phyloP scores from a whole-genome alignment of 768 basidiomycete species.

The Hydnum rufescens region DNA sequence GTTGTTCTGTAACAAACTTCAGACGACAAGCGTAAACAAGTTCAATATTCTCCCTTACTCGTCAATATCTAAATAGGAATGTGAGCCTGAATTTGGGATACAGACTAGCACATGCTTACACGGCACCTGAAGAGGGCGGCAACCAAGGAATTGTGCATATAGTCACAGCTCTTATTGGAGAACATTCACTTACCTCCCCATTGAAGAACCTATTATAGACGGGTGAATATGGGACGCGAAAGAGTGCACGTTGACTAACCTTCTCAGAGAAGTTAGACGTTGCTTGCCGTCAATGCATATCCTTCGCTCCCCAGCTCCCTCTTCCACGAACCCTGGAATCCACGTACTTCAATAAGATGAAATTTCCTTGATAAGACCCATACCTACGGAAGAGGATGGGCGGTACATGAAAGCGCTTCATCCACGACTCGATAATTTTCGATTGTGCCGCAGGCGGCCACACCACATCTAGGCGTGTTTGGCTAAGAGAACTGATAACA shows the following conservation, averaged over 20 bases:
- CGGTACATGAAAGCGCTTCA: slow-evolving; percentile 40
- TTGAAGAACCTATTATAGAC: slow-evolving; percentile 35
- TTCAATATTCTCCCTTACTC: no score
- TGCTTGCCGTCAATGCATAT: slow-evolving; percentile 52
- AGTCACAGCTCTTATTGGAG: background rate
- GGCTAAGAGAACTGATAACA: background rate
- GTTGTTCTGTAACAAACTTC: no score
- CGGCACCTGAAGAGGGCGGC: slow-evolving; percentile 27
- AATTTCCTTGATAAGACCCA: slow-evolving; percentile 15
- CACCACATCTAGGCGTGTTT: slow-evolving; percentile 31
- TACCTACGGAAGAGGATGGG: slow-evolving; percentile 52
- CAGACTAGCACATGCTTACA: slow-evolving; percentile 30
- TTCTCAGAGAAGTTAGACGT: slow-evolving; percentile 47
- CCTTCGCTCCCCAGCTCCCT: slow-evolving; percentile 21
- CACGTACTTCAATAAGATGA: slow-evolving; percentile 21
- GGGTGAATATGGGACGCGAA: background rate
- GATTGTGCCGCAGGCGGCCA: slow-evolving; percentile 63
- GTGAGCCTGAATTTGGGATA: background rate
- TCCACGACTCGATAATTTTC: slow-evolving; percentile 54
- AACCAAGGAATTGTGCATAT: background rate
- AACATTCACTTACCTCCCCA: slow-evolving; percentile 33
- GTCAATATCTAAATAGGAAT: slow-evolving; percentile 14
- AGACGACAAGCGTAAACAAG: no score
- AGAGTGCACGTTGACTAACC: slow-evolving; percentile 22
- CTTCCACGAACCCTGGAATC: slow-evolving; percentile 3